A percentile compares a stretch with the other conserved stretches of the same genome.
Conservation (phyloP, 2,329 filamentous ascomycete species). For the Hypoxylon sp. region DNA sequence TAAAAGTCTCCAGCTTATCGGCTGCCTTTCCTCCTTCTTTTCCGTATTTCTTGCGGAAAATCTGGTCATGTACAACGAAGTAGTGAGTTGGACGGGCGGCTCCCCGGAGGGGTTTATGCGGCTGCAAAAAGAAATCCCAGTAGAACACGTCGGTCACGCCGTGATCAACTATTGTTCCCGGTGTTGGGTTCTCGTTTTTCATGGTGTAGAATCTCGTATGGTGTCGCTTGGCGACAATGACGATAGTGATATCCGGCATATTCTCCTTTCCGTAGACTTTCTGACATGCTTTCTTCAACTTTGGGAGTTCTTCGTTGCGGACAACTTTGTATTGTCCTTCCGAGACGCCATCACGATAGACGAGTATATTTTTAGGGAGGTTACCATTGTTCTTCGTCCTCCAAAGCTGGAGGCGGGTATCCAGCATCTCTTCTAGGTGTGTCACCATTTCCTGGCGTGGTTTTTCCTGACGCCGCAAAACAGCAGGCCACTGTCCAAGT, state of each 20-base stretch:
- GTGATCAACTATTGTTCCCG: constrained; percentile 81
- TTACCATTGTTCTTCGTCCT: constrained; percentile 61
- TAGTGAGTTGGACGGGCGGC: constrained; percentile 82
- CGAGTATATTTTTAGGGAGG: constrained; percentile 76
- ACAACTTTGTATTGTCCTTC: constrained; percentile 78
- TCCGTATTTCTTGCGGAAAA: constrained; percentile 59
- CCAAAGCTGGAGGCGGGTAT: constrained; percentile 73
- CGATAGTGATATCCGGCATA: constrained; percentile 72
- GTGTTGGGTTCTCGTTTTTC: constrained; percentile 65
- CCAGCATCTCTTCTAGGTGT: constrained; percentile 72
- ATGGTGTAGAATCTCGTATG: constrained; percentile 83
- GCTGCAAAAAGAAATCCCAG: constrained; percentile 82
- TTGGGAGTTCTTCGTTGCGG: constrained; percentile 70
- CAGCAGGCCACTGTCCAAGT: constrained; percentile 78
- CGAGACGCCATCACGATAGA: constrained; percentile 85
- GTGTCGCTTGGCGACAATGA: constrained; percentile 82
- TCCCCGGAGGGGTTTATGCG: constrained; percentile 78
- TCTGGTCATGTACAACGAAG: constrained; percentile 70
- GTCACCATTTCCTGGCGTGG: constrained; percentile 75
- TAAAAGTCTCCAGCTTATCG: constrained; percentile 73
- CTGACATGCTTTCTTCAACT: constrained; percentile 70
- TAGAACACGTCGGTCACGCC: constrained; percentile 75
- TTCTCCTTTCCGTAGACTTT: constrained; percentile 67
- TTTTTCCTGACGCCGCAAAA: constrained; percentile 68
- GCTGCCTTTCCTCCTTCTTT: constrained; percentile 56